A percentile compares a stretch with the other conserved stretches of the same genome.
Evolutionary conservation across 306 rosid species (phyloP).

Genomic region (Cicer bijugum): DNA sequence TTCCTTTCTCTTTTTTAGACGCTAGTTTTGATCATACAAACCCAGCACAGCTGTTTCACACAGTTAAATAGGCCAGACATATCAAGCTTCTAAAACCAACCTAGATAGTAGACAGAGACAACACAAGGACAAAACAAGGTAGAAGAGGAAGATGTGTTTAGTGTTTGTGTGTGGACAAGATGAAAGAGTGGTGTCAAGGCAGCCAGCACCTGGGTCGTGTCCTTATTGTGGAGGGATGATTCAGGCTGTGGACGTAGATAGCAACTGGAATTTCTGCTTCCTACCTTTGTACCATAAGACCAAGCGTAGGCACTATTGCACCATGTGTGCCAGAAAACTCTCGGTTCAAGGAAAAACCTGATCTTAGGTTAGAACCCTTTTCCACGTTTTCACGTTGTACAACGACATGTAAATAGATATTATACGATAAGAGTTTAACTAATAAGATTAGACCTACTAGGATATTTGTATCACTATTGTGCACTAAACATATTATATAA

Average conservation of each 20-base stretch:
- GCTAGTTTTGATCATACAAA: too few species aligned
- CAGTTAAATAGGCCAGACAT: constrained; percentile 10
- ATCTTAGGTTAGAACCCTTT: neutral
- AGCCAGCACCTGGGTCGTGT: constrained; percentile 75
- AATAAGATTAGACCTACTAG: neutral
- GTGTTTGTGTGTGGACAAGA: constrained; percentile 83
- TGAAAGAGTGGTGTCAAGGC: constrained; percentile 69
- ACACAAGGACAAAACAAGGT: neutral
- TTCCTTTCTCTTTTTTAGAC: neutral
- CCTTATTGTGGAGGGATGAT: constrained; percentile 82
- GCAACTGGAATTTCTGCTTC: constrained; percentile 74
- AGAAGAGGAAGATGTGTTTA: constrained; percentile 65
- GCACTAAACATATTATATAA: neutral
- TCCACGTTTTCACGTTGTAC: neutral
- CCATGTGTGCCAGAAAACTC: constrained; percentile 54
- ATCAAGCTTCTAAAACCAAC: neutral
- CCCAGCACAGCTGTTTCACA: too few species aligned
- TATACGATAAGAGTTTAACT: neutral
- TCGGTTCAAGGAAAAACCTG: too few species aligned
- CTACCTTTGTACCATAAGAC: constrained; percentile 63
- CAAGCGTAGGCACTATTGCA: constrained; percentile 71
- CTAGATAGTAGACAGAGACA: neutral
- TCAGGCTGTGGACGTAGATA: constrained; percentile 72
- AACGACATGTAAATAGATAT: neutral
- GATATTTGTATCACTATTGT: neutral